Percentiles rank a stretch among this genome's conserved stretches.
Conservation (phyloP, 2,329 filamentous ascomycete species). For the Microcyclospora tardicrescens region DNA sequence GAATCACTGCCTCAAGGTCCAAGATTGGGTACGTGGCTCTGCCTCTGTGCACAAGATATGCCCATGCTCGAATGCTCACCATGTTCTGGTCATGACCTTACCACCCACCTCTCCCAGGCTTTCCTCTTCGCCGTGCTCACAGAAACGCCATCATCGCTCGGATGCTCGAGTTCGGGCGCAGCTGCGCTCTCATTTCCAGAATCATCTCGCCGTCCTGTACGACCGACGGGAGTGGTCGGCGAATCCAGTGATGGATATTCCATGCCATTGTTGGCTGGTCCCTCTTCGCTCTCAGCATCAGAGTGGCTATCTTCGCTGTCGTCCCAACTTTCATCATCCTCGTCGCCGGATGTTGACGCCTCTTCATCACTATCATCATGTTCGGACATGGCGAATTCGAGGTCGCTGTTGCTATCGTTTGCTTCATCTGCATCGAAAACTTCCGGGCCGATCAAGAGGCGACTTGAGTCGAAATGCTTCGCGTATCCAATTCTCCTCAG, state of each 20-base stretch:
- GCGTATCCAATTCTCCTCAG: constrained; percentile 50
- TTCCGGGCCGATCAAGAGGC: constrained; percentile 32
- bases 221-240: constrained; percentile 23
- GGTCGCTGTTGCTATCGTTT: constrained; percentile 11
- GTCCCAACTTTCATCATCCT: constrained; percentile 4
- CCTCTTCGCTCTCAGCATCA: constrained; percentile 26
- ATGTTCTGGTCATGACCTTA: constrained; percentile 31
- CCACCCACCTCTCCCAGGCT: constrained; percentile 44
- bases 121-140: constrained; percentile 40
- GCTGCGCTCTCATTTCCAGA: constrained; percentile 26
- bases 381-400: constrained; percentile 1
- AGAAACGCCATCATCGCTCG: constrained; percentile 36
- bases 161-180: constrained; percentile 31
- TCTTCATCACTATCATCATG: constrained; percentile 21
- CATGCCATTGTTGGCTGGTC: constrained; percentile 28
- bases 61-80: constrained; percentile 1
- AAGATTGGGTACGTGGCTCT: too few relatives aligned
- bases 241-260: constrained; percentile 32
- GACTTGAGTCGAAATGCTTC: constrained; percentile 37
- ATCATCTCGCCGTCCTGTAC: constrained; percentile 31
- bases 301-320: constrained; percentile 7
- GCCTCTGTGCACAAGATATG: too few relatives aligned
- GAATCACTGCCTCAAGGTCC: too few relatives aligned
- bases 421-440: constrained; percentile 33
- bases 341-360: constrained; percentile 7